phyloP scores from a whole-genome alignment of 768 basidiomycete species.

The Rhodosporidiobolus sp. region DNA sequence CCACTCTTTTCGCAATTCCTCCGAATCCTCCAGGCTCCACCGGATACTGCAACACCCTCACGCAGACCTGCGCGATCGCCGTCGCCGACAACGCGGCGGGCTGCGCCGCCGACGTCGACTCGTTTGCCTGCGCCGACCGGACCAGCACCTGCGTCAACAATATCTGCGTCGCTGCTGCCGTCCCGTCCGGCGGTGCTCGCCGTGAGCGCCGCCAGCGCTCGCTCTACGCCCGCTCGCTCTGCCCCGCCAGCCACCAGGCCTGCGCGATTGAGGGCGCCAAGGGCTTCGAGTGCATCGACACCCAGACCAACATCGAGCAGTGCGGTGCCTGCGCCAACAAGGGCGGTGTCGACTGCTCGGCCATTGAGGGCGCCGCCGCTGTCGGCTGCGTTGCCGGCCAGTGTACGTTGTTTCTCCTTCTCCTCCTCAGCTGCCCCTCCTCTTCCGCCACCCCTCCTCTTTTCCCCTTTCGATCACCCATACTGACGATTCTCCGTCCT shows the following conservation, averaged over 20 bases:
- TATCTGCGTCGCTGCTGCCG: neutral
- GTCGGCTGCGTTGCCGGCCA: constrained; percentile 16
- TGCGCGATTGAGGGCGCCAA: constrained; percentile 10
- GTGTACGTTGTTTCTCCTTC: constrained; percentile 1
- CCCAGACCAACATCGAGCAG: constrained; percentile 4
- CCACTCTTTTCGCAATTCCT: too few species aligned
- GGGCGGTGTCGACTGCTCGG: constrained; percentile 37
- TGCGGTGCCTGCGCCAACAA: constrained; percentile 26
- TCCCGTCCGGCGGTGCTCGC: constrained; percentile 14
- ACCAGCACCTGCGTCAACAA: neutral
- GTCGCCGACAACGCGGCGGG: constrained; percentile 5
- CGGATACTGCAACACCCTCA: neutral
- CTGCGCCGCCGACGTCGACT: constrained; percentile 16
- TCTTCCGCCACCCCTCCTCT: neutral
- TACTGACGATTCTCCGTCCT: neutral
- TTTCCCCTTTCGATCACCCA: neutral
- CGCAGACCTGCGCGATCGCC: neutral
- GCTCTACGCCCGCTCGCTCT: constrained; percentile 6
- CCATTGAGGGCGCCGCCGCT: constrained; percentile 11
- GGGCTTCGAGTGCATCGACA: constrained; percentile 39
- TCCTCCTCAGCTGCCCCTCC: too few species aligned
- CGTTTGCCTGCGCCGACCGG: neutral
- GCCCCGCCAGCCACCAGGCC: constrained; percentile 22
- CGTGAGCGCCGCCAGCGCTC: constrained; percentile 7
- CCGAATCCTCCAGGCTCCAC: constrained; percentile 10